Conservation (phyloP, 495 filamentous ascomycete genomes). For the Xylaria grammica region DNA sequence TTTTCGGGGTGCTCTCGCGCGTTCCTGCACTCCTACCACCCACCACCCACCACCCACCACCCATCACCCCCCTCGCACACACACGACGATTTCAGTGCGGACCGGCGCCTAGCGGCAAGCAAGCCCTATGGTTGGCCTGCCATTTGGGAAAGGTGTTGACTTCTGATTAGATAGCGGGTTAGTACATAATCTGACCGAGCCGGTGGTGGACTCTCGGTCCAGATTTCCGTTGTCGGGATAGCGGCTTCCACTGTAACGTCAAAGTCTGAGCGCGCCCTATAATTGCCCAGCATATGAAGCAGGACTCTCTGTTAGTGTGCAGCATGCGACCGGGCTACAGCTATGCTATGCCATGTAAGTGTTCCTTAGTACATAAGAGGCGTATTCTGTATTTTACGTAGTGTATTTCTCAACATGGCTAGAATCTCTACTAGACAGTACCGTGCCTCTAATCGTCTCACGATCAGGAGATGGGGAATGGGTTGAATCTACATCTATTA, state of each 20-base stretch:
- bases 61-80: too few species aligned
- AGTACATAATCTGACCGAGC: constrained; percentile 8
- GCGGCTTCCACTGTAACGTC: constrained; percentile 18
- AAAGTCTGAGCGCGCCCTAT: constrained; percentile 14
- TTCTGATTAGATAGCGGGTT: not conserved
- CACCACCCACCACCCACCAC: too few species aligned
- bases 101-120: constrained; percentile 21
- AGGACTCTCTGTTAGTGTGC: not conserved
- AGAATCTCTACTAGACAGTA: too few species aligned
- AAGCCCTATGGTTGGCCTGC: constrained; percentile 5
- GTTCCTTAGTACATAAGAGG: too few species aligned
- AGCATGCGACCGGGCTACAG: not conserved
- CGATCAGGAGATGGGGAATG: too few species aligned
- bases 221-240: constrained; percentile 22
- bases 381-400: too few species aligned
- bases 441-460: too few species aligned
- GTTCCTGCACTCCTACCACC: constrained; percentile 10
- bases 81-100: not conserved
- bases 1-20: not conserved
- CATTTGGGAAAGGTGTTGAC: not conserved
- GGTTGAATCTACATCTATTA: too few species aligned
- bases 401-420: too few species aligned
- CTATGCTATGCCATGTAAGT: too few species aligned
- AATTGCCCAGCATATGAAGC: not conserved
- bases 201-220: constrained; percentile 19